A percentile compares a stretch with the other conserved stretches of the same genome.
phyloP scores from a whole-genome alignment of 2,329 filamentous ascomycete species.

The Nigrospora oryzae region DNA sequence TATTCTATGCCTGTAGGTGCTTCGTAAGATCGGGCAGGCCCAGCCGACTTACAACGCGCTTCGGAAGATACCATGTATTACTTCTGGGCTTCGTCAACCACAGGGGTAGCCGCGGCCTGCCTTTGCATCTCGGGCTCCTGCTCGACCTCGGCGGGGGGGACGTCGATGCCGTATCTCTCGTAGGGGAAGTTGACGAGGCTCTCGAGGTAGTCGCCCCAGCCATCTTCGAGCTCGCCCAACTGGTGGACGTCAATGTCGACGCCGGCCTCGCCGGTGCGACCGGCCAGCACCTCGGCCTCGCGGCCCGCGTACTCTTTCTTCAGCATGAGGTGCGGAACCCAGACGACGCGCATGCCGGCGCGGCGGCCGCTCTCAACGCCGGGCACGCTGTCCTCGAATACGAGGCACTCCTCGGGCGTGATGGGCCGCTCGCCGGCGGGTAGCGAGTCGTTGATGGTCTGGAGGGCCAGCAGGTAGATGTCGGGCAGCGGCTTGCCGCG shows the following conservation, averaged over 20 bases:
- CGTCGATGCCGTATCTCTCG: constrained; percentile 47
- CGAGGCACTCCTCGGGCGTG: constrained; percentile 77
- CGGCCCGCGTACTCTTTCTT: constrained; percentile 66
- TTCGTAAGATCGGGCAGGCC: no score
- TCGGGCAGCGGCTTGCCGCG: constrained; percentile 93
- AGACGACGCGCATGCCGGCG: constrained; percentile 90
- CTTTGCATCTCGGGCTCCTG: constrained; percentile 30
- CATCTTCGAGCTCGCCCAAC: constrained; percentile 49
- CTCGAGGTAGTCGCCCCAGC: constrained; percentile 49
- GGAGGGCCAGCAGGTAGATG: constrained; percentile 82
- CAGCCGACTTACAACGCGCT: no score
- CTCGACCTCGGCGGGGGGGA: constrained; percentile 34
- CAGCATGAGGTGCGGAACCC: constrained; percentile 79
- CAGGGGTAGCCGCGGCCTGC: no score
- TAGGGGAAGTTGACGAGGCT: constrained; percentile 49
- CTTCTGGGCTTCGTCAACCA: no score
- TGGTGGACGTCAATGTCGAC: constrained; percentile 41
- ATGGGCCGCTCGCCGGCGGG: constrained; percentile 55
- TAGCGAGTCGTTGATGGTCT: constrained; percentile 73
- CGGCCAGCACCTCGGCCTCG: constrained; percentile 77
- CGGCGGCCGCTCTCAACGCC: constrained; percentile 85
- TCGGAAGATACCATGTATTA: no score
- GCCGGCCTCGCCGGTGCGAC: constrained; percentile 62
- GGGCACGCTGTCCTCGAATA: constrained; percentile 92
- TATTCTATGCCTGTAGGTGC: no score